These are phyloP conservation scores for Colletotrichum echinochloae DNA, from an alignment of 2,329 filamentous ascomycete species.

Conservation along the genomic window DNA sequence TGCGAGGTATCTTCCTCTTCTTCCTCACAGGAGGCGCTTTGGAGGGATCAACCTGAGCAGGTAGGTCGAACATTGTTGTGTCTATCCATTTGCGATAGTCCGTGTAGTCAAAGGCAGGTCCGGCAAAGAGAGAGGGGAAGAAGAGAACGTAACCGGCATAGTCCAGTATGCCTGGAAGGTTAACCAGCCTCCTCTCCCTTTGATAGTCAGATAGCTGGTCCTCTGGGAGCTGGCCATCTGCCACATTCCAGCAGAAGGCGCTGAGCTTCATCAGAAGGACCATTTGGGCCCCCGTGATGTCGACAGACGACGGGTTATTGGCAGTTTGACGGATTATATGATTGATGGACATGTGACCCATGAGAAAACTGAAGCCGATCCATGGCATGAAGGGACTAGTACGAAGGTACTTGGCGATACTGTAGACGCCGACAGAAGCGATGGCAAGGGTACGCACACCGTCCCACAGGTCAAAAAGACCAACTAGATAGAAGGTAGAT, in stretches of 20 bases:
- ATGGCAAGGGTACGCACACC: conserved; percentile 84
- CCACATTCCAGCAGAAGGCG: conserved; percentile 97
- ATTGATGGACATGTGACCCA: conserved; percentile 93
- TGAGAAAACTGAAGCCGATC: conserved; percentile 92
- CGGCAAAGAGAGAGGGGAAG: conserved; percentile 90
- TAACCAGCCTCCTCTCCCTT: conserved; percentile 80
- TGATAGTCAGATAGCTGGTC: conserved; percentile 88
- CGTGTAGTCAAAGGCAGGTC: conserved; percentile 93
- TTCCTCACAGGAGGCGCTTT: conserved; percentile 89
- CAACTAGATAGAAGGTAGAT: conserved; percentile 90
- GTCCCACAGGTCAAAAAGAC: conserved; percentile 91
- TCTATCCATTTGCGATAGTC: conserved; percentile 95
- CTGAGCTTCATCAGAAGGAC: conserved; percentile 97
- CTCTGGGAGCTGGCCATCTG: conserved; percentile 85
- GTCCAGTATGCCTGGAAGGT: conserved; percentile 82
- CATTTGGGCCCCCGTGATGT: conserved; percentile 98
- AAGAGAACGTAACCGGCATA: conserved; percentile 93
- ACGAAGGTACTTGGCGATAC: conserved; percentile 84
- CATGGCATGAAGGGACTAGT: conserved; percentile 94
- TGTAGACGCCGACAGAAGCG: conserved; percentile 83
- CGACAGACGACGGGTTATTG: conserved; percentile 74
- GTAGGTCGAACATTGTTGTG: conserved; percentile 92
- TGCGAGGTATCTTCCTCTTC: conserved; percentile 92
- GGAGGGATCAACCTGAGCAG: conserved; percentile 81
- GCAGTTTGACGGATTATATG: conserved; percentile 85